Evolutionary conservation across 805 yeast species (phyloP).

Genomic region (Tetrapisispora iriomotensis): DNA sequence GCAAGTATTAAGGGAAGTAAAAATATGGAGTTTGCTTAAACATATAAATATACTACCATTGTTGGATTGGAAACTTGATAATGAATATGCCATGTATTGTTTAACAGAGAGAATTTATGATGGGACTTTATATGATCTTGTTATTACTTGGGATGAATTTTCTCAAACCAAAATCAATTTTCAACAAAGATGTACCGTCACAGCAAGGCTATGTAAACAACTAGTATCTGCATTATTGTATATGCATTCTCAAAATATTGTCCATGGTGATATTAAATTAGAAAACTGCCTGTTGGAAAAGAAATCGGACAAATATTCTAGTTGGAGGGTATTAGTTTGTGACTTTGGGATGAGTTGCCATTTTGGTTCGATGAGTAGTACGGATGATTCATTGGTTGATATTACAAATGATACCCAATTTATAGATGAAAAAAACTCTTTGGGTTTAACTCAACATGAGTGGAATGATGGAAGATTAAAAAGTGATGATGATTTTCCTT

Average conservation of each 20-base stretch:
- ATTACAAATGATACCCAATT: too few species aligned
- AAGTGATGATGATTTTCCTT: neutral
- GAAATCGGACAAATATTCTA: constrained; percentile 13
- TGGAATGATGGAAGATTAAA: constrained; percentile 1
- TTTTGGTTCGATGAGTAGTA: constrained; percentile 5
- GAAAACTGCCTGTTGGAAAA: constrained; percentile 66
- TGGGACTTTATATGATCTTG: constrained; percentile 75
- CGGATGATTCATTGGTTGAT: constrained; percentile 3
- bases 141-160: constrained; percentile 52
- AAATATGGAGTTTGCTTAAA: constrained; percentile 61
- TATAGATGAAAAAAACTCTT: too few species aligned
- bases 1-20: constrained; percentile 60
- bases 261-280: constrained; percentile 76
- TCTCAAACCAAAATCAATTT: constrained; percentile 24
- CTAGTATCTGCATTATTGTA: constrained; percentile 50
- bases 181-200: constrained; percentile 28
- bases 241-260: constrained; percentile 49
- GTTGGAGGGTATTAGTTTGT: constrained; percentile 46
- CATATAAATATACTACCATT: constrained; percentile 61
- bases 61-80: constrained; percentile 50
- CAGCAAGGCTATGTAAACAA: constrained; percentile 39
- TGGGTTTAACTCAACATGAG: constrained; percentile 9
- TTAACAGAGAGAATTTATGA: constrained; percentile 58
- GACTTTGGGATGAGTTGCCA: constrained; percentile 78
- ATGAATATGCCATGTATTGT: constrained; percentile 52